Conservation (phyloP, 139 green algal genomes). For the Picochlorum sp. region DNA sequence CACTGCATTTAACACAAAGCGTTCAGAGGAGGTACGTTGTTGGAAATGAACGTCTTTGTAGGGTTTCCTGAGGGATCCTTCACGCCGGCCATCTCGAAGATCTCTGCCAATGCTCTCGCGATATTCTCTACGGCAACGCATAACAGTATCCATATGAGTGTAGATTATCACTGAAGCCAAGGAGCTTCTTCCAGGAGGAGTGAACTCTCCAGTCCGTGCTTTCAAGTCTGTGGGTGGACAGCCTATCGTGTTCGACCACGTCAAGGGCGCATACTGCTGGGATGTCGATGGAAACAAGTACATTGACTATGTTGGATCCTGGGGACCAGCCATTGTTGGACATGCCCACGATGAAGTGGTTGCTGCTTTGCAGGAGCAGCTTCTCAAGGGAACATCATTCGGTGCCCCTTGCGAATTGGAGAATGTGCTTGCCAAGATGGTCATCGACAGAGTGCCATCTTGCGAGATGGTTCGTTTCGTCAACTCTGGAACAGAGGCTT, state of each 20-base stretch:
- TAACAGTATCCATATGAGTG: background rate
- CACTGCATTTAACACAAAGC: slow-evolving; percentile 37
- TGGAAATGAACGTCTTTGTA: background rate
- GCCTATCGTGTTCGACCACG: slow-evolving; percentile 94
- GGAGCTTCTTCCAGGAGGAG: slow-evolving; percentile 88
- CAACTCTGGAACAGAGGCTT: slow-evolving; percentile 95
- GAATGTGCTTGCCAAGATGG: slow-evolving; percentile 93
- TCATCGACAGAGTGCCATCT: slow-evolving; percentile 92
- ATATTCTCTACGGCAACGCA: too few relatives aligned
- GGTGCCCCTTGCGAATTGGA: slow-evolving; percentile 94
- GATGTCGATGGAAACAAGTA: slow-evolving; percentile 89
- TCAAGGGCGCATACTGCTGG: slow-evolving; percentile 89
- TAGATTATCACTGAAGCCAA: slow-evolving; percentile 90
- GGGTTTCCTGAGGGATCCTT: too few relatives aligned
- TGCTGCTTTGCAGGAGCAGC: slow-evolving; percentile 71
- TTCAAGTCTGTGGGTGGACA: slow-evolving; percentile 96
- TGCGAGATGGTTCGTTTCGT: slow-evolving; percentile 99
- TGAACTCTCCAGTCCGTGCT: slow-evolving; percentile 95
- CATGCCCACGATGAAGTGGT: slow-evolving; percentile 94
- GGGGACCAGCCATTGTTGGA: slow-evolving; percentile 94
- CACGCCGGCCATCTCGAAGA: too few relatives aligned
- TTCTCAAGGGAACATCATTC: slow-evolving; percentile 97
- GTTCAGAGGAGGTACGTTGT: slow-evolving; percentile 36
- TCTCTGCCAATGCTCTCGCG: too few relatives aligned
- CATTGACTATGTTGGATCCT: slow-evolving; percentile 96